Conservation (phyloP, 768 basidiomycete species). For the Cyclocybe cylindracea region DNA sequence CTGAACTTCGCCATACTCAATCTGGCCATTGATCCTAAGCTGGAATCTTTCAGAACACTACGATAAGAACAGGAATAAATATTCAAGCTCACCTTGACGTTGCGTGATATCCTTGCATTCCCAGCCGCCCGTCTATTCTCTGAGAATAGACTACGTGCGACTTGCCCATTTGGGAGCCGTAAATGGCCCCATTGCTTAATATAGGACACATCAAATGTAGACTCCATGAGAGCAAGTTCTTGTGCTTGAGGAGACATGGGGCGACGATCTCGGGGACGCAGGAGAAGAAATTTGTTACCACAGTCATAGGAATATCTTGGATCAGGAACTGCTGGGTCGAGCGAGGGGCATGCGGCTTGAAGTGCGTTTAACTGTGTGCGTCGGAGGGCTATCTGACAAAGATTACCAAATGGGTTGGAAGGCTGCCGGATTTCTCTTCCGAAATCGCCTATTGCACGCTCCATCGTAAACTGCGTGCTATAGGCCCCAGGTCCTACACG, state of each 20-base stretch:
- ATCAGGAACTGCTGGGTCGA: no score
- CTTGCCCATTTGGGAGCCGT: conserved; percentile 37
- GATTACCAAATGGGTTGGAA: conserved; percentile 26
- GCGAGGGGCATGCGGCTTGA: no score
- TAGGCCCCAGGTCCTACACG: conserved; percentile 21
- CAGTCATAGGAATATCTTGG: no score
- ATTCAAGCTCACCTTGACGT: conserved; percentile 30
- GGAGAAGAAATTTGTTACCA: no score
- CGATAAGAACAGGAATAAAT: not conserved
- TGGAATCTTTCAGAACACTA: not conserved
- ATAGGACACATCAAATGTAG: not conserved
- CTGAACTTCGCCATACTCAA: conserved; percentile 11
- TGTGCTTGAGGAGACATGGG: no score
- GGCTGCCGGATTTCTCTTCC: conserved; percentile 24
- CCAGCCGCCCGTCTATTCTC: conserved; percentile 22
- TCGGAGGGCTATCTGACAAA: conserved; percentile 15
- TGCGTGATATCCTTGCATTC: conserved; percentile 25
- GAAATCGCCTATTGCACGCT: conserved; percentile 25
- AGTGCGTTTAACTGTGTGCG: not conserved
- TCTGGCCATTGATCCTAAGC: not conserved
- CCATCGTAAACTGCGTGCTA: conserved; percentile 29
- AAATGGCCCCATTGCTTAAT: conserved; percentile 30
- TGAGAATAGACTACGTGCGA: conserved; percentile 32
- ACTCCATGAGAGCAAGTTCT: conserved; percentile 3
- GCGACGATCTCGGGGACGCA: no score